Base-by-base conservation (phyloP, 2,329 filamentous ascomycete genomes). In the Graphiopsis chlorocephala region DNA sequence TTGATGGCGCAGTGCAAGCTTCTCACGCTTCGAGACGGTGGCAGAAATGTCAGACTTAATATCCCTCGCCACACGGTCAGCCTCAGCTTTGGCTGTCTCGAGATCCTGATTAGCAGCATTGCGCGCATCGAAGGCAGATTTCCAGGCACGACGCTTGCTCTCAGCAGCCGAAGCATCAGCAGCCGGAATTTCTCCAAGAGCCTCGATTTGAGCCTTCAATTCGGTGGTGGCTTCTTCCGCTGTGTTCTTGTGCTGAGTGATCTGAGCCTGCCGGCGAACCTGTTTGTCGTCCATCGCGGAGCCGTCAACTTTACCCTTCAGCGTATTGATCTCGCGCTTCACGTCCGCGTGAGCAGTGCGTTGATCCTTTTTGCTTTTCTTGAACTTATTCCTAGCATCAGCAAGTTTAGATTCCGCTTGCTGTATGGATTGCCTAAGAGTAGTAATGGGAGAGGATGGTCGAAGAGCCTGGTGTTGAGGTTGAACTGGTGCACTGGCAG, bases 371-470 rank as follows among this genome's bases (percentile, higher is more conserved):
- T 90, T 88, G 66, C 85, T 83, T 38, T 86, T 84, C 79, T 91
- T 92, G 70, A 91, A 84, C 61, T 86, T 85, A 65, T 85, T 83
- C 70, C 87, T 88, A 72, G 90, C 87, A 67, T 93, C 90, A 26
- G 85, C 81, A 33, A 93, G 82, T 75, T 89, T 91, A 65, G 84
- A 82, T 73, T 93, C 89, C 57, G 89, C 86, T 12, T 88, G 86
- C 55, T 86, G 86, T 70, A 93, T 92, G 1, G 90, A 92, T 31
- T 90, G 90, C 75, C 87, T 88, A 45, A 94, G 82, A 1, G 90
- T 93, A 11, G 90, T 91, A 11, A 87, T 88, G 2, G 91, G 91
- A 14, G 90, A 93, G 67, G 91, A 89, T 28, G 90, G 90, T 57
- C 89, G 87, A 35, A 90, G 83, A 20, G 86, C 85, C 65, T 87